Evolutionary conservation across 129 eudicot species (phyloP).

Genomic region (Logfia minima): DNA sequence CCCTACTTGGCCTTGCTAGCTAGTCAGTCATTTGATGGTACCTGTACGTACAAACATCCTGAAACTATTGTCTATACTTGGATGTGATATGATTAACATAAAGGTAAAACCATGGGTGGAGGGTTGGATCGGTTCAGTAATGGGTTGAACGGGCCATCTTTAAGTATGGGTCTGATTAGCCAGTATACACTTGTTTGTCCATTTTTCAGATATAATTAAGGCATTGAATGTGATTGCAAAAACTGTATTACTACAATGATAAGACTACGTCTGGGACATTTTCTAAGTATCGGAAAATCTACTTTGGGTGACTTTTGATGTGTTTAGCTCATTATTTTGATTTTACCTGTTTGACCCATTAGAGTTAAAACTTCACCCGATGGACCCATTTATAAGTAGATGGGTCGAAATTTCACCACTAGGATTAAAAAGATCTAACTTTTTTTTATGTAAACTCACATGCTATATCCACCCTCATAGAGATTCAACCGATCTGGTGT

Average conservation of each 20-base stretch:
- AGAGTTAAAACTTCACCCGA: neutral
- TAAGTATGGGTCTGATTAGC: neutral
- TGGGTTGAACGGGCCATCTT: neutral
- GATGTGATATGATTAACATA: neutral
- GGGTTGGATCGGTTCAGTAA: neutral
- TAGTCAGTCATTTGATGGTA: slow-evolving; percentile 84
- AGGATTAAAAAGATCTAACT: neutral
- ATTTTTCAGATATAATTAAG: neutral
- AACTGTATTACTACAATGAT: neutral
- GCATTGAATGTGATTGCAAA: neutral
- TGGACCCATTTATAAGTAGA: neutral
- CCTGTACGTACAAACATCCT: slow-evolving; percentile 40
- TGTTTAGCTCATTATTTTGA: neutral
- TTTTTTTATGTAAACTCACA: slow-evolving; percentile 48
- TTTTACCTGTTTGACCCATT: neutral
- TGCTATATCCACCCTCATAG: slow-evolving; percentile 79
- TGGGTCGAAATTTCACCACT: neutral
- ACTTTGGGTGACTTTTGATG: neutral
- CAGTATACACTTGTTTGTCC: neutral
- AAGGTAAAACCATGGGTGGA: neutral
- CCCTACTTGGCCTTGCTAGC: slow-evolving; percentile 74
- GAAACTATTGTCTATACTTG: neutral
- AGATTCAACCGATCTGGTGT: slow-evolving; percentile 65
- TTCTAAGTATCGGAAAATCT: no score
- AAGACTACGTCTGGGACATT: neutral